Percentiles rank a stretch among this genome's conserved stretches.
Evolutionary conservation across 2,329 filamentous ascomycete species (phyloP).

Genomic region (Colletotrichum lindemuthianum): DNA sequence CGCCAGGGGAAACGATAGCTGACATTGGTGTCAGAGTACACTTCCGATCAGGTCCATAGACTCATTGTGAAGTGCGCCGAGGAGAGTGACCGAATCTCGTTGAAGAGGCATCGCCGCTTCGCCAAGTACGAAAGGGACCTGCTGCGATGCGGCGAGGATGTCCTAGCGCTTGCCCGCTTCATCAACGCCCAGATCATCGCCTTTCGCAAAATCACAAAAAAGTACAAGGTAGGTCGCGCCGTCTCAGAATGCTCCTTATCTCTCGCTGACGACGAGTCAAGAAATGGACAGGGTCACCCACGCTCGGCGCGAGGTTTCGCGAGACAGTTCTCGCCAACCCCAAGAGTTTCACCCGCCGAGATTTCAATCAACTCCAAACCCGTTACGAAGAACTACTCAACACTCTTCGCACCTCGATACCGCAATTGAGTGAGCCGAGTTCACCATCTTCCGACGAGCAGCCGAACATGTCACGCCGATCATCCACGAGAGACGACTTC

Average conservation of each 20-base stretch:
- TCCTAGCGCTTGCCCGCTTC: slow-evolving; percentile 76
- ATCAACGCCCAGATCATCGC: slow-evolving; percentile 78
- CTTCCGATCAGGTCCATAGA: slow-evolving; percentile 58
- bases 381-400: slow-evolving; percentile 62
- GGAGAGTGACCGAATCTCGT: slow-evolving; percentile 46
- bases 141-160: slow-evolving; percentile 74
- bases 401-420: slow-evolving; percentile 57
- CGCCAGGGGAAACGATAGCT: not conserved
- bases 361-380: slow-evolving; percentile 64
- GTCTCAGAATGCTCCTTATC: slow-evolving; percentile 13
- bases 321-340: slow-evolving; percentile 72
- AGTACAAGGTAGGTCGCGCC: slow-evolving; percentile 70
- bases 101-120: slow-evolving; percentile 62
- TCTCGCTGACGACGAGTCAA: slow-evolving; percentile 45
- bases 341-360: slow-evolving; percentile 76
- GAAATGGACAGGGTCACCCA: slow-evolving; percentile 83
- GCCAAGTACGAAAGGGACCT: slow-evolving; percentile 64
- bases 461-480: slow-evolving; percentile 37
- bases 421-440: slow-evolving; percentile 51
- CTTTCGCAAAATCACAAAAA: slow-evolving; percentile 86
- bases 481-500: slow-evolving; percentile 22
- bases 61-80: slow-evolving; percentile 56
- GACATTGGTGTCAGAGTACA: slow-evolving; percentile 52
- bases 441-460: slow-evolving; percentile 48
- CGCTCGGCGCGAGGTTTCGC: slow-evolving; percentile 72